phyloP scores from a whole-genome alignment of 164 flowering plant species.

The Magnolia changhungtana region DNA sequence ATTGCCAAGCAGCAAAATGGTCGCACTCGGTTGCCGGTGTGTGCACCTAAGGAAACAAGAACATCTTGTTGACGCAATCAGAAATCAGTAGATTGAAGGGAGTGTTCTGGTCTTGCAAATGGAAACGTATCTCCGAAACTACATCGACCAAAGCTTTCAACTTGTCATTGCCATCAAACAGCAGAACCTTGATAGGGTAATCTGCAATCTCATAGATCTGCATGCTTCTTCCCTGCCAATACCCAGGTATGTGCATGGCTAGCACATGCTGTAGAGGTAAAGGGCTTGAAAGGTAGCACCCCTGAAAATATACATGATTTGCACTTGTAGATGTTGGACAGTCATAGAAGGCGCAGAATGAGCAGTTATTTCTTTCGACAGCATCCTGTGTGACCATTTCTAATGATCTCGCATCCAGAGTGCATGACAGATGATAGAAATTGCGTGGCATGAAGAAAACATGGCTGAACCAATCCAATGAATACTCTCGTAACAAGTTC shows the following conservation, averaged over 20 bases:
- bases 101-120: conserved; percentile 14
- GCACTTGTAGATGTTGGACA: conserved; percentile 11
- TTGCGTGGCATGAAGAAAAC: conserved; percentile 26
- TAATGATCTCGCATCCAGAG: conserved; percentile 19
- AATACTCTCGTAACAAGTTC: no score
- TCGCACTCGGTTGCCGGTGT: neutral
- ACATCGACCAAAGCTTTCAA: conserved; percentile 13
- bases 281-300: conserved; percentile 29
- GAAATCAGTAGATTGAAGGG: conserved; percentile 24
- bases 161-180: conserved; percentile 14
- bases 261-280: conserved; percentile 29
- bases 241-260: conserved; percentile 13
- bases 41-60: conserved; percentile 33
- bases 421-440: conserved; percentile 1
- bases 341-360: conserved; percentile 25
- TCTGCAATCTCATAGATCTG: conserved; percentile 14
- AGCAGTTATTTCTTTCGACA: conserved; percentile 26
- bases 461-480: conserved; percentile 17
- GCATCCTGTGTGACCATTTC: conserved; percentile 25
- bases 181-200: conserved; percentile 28
- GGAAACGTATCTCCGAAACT: conserved; percentile 20
- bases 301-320: conserved; percentile 23
- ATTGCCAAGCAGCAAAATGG: conserved; percentile 34
- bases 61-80: conserved; percentile 24
- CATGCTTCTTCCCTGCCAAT: conserved; percentile 9